These are phyloP conservation scores for Arthrobotrys entomopaga DNA, from an alignment of 2,329 filamentous ascomycete species.

Conservation along the genomic window DNA sequence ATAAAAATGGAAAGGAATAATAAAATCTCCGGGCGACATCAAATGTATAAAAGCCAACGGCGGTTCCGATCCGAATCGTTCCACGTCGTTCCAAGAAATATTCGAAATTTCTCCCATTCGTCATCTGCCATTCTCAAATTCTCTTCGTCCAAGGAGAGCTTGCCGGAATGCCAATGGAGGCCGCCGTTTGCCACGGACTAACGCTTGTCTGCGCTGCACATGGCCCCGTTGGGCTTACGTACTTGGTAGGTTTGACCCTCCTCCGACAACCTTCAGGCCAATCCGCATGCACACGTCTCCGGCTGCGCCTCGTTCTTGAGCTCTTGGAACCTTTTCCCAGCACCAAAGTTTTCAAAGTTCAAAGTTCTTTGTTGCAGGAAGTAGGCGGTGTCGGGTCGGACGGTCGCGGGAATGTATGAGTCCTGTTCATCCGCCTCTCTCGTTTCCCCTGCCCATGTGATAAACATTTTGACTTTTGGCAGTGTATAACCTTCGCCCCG, in stretches of 20 bases:
- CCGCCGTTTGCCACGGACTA: constrained; percentile 24
- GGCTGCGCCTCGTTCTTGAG: constrained; percentile 24
- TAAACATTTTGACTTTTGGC: no score
- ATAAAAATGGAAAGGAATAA: not conserved
- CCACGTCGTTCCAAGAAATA: constrained; percentile 6
- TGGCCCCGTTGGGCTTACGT: constrained; percentile 21
- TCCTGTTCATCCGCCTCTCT: not conserved
- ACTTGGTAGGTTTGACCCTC: constrained; percentile 32
- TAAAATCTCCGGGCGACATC: not conserved
- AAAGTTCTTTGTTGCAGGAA: no score
- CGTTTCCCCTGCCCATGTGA: no score
- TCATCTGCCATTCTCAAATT: constrained; percentile 51
- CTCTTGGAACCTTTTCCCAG: not conserved
- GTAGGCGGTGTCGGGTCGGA: constrained; percentile 27
- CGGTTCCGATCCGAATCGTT: constrained; percentile 3
- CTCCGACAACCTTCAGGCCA: not conserved
- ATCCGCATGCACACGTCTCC: not conserved
- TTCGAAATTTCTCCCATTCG: constrained; percentile 23
- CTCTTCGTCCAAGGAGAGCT: constrained; percentile 16
- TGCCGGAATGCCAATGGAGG: not conserved
- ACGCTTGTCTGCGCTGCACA: constrained; percentile 4
- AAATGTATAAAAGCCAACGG: constrained; percentile 9
- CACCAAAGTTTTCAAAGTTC: not conserved
- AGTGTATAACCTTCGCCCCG: no score
- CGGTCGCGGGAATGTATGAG: not conserved